These are phyloP conservation scores for Stenogyne calaminthoides DNA, from an alignment of 305 asterid genomes.

Conservation along the genomic window DNA sequence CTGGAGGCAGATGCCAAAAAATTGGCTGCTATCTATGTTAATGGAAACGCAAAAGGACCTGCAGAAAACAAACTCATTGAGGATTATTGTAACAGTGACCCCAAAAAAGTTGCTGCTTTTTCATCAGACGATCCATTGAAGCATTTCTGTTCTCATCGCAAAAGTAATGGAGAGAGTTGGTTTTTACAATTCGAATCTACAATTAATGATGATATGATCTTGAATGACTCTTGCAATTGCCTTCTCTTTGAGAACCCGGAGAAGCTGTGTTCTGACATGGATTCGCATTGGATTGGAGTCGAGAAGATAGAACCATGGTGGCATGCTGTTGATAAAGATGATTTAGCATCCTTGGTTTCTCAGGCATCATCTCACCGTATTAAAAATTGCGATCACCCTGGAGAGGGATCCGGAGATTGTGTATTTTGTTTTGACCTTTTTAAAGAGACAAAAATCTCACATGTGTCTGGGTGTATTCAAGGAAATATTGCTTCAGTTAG, in stretches of 20 bases:
- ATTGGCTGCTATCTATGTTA: slow-evolving; percentile 29
- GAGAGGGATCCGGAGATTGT: slow-evolving; percentile 29
- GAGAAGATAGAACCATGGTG: slow-evolving; percentile 73
- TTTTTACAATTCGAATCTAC: slow-evolving; percentile 35
- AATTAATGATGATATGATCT: slow-evolving; percentile 22
- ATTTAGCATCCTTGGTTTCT: slow-evolving; percentile 43
- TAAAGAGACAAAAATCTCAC: slow-evolving; percentile 21
- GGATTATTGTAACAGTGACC: slow-evolving; percentile 40
- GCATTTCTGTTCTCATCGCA: slow-evolving; percentile 28
- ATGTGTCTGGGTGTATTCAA: slow-evolving; percentile 19
- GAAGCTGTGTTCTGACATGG: slow-evolving; percentile 49
- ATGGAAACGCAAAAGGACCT: slow-evolving; percentile 31
- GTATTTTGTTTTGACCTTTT: slow-evolving; percentile 26
- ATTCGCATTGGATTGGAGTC: slow-evolving; percentile 52
- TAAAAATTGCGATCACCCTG: slow-evolving; percentile 27
- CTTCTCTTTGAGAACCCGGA: slow-evolving; percentile 32
- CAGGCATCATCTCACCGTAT: slow-evolving; percentile 36
- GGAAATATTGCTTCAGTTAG: slow-evolving; percentile 30
- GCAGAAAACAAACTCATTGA: slow-evolving; percentile 46
- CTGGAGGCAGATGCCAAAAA: slow-evolving; percentile 37
- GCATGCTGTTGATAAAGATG: slow-evolving; percentile 53
- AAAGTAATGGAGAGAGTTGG: slow-evolving; percentile 37
- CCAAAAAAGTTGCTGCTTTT: slow-evolving; percentile 38
- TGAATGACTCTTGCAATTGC: slow-evolving; percentile 31
- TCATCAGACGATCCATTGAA: slow-evolving; percentile 34